Evolutionary conservation across 768 basidiomycete genomes (phyloP).

Genomic region (Termitomyces sp.): DNA sequence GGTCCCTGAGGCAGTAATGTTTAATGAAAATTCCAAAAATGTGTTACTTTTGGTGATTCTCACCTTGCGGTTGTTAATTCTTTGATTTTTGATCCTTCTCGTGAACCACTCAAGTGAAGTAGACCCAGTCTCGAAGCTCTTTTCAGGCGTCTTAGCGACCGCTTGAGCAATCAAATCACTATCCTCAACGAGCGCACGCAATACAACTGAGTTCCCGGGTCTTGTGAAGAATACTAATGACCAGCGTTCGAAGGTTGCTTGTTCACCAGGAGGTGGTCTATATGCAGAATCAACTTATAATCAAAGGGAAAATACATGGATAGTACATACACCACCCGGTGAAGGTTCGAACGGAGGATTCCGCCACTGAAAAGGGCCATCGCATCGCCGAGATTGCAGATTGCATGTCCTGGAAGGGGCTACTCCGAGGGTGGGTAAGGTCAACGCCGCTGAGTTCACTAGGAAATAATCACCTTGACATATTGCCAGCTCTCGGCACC

Average conservation of each 20-base stretch:
- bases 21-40: too few species aligned
- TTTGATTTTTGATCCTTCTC: conserved; percentile 40
- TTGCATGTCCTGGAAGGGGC: conserved; percentile 49
- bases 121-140: conserved; percentile 29
- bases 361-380: conserved; percentile 17
- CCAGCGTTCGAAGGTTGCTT: conserved; percentile 52
- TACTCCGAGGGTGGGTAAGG: background rate
- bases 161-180: conserved; percentile 47
- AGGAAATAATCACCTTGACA: conserved; percentile 46
- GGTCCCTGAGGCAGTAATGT: conserved; percentile 28
- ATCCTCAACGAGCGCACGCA: conserved; percentile 48
- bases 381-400: conserved; percentile 47
- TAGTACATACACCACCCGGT: conserved; percentile 13
- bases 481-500: conserved; percentile 64
- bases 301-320: background rate
- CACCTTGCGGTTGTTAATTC: conserved; percentile 40
- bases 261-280: conserved; percentile 58
- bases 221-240: conserved; percentile 69
- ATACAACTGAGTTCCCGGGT: conserved; percentile 47
- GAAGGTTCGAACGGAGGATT: conserved; percentile 18
- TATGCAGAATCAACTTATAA: background rate
- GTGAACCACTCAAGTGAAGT: conserved; percentile 42
- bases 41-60: conserved; percentile 2
- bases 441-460: background rate
- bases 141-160: conserved; percentile 34